Evolutionary conservation across 1,284 basidiomycete species (phyloP), one percentile per base, ranked within the genome.

Genomic region (Ceraceosorus guamensis): DNA sequence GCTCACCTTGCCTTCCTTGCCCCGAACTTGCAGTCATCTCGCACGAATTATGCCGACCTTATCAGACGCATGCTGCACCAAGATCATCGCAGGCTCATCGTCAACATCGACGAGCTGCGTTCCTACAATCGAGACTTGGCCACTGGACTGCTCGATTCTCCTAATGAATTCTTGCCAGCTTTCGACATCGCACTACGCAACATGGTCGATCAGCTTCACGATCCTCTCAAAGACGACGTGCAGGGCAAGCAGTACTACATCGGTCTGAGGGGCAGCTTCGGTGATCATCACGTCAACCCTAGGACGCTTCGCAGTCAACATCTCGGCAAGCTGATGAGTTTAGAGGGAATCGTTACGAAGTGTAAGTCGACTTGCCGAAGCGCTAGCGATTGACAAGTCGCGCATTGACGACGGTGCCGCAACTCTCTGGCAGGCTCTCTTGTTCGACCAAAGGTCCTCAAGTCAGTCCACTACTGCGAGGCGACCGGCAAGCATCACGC

Each of bases 251-350:
- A 60, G 43, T 73, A 65, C 62, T 87, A 88, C 68, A 82, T 96
- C 58, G 95, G 93, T n/a, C 84, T 98, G 76, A 87, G 88, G 64
- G 95, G 95, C 55, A 93, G 89, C n/a, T 99, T 99, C 77, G 95
- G 95, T 48, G 92, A 97, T 78, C 90, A 98, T 77, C 91, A 97
- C 77, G 89, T 93, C 78, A 97, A 88, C 77, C 95, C 95, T 45
- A 83, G 95, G 7, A 93, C 91, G 8, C 83, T 99, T 41, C 84
- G 87, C 59, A 87, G 90, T 48, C 82, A 84, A 57, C 87, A 96
- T 77, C 84, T 99, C 33, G 90, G 91, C 53, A 91, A 87, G 78
- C 91, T 98, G 89, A 89, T 98, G 71, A 92, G 88, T 43, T 79
- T 99, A 32, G 95, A 99, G 79, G 95, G 95, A 35, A 99, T 99